These are phyloP conservation scores for Lactifluus subvellereus DNA, from an alignment of 768 basidiomycete genomes.

Conservation along the genomic window DNA sequence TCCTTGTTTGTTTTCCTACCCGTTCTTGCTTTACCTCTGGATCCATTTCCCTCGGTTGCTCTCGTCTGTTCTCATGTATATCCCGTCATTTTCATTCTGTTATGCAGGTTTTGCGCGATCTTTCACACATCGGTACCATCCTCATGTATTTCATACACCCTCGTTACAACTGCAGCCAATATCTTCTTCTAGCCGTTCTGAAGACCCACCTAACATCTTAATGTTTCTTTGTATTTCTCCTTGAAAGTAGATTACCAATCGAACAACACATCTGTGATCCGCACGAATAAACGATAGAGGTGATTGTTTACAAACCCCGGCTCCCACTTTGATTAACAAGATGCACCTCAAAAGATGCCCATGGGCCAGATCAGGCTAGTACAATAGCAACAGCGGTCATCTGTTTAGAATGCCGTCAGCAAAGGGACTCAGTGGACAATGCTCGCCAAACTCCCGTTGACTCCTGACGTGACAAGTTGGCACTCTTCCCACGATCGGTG, in stretches of 20 bases:
- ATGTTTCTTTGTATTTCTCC: conserved; percentile 20
- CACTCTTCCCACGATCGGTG: conserved; percentile 16
- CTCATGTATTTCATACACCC: conserved; percentile 22
- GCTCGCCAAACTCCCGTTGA: conserved; percentile 15
- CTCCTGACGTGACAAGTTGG: conserved; percentile 2
- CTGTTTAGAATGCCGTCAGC: conserved; percentile 4
- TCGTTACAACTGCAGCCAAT: conserved; percentile 20
- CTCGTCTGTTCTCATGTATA: conserved; percentile 21
- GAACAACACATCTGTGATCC: conserved; percentile 1
- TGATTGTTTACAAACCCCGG: not conserved
- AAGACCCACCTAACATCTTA: conserved; percentile 11
- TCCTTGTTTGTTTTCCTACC: conserved; percentile 6
- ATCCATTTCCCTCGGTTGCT: conserved; percentile 12
- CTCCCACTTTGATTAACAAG: not conserved
- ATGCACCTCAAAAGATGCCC: not conserved
- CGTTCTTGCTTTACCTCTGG: conserved; percentile 21
- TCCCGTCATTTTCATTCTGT: conserved; percentile 14
- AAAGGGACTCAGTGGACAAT: not conserved
- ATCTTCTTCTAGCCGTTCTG: conserved; percentile 12
- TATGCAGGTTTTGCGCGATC: conserved; percentile 21
- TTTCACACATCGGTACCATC: conserved; percentile 21
- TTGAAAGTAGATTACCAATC: conserved; percentile 22
- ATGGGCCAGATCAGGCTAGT: conserved; percentile 5
- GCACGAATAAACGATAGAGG: conserved; percentile 8
- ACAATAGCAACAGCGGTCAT: not conserved